phyloP scores from a whole-genome alignment of 2,329 filamentous ascomycete genomes.

The Beauveria caledonica region DNA sequence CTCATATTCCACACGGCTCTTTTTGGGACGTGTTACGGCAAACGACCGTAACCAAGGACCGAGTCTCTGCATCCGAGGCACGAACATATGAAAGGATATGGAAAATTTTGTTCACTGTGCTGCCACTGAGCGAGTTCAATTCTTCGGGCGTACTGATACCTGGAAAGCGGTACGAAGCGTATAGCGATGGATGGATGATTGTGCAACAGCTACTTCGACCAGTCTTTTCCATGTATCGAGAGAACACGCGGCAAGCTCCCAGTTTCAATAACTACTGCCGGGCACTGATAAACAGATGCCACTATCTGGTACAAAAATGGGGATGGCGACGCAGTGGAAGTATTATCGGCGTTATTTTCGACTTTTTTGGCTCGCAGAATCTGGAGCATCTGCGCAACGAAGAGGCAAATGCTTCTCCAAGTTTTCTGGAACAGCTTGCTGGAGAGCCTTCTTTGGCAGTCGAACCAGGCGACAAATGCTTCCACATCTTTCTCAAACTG shows the following conservation, averaged over 20 bases:
- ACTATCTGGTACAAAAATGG: slow-evolving; percentile 57
- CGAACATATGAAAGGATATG: slow-evolving; percentile 47
- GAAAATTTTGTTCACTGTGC: slow-evolving; percentile 50
- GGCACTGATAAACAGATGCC: slow-evolving; percentile 50
- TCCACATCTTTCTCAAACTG: slow-evolving; percentile 60
- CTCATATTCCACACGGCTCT: slow-evolving; percentile 40
- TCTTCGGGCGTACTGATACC: slow-evolving; percentile 39
- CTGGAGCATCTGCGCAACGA: slow-evolving; percentile 58
- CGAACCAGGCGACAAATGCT: slow-evolving; percentile 51
- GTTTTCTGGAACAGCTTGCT: slow-evolving; percentile 50
- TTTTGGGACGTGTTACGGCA: slow-evolving; percentile 54
- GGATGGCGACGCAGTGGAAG: slow-evolving; percentile 52
- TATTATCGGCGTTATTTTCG: slow-evolving; percentile 54
- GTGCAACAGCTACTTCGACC: slow-evolving; percentile 48
- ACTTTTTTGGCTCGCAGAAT: slow-evolving; percentile 57
- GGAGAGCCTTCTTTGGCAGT: slow-evolving; percentile 38
- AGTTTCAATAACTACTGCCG: slow-evolving; percentile 60
- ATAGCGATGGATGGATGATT: slow-evolving; percentile 50
- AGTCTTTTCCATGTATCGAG: slow-evolving; percentile 50
- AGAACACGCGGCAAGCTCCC: slow-evolving; percentile 45
- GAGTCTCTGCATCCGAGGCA: slow-evolving; percentile 32
- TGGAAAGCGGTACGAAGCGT: slow-evolving; percentile 22
- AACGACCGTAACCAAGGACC: slow-evolving; percentile 29
- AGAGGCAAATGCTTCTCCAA: slow-evolving; percentile 51
- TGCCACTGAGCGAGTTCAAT: slow-evolving; percentile 55